These are phyloP conservation scores for Dictyophora rubrovolvata DNA, from an alignment of 768 basidiomycete species.

Conservation along the genomic window DNA sequence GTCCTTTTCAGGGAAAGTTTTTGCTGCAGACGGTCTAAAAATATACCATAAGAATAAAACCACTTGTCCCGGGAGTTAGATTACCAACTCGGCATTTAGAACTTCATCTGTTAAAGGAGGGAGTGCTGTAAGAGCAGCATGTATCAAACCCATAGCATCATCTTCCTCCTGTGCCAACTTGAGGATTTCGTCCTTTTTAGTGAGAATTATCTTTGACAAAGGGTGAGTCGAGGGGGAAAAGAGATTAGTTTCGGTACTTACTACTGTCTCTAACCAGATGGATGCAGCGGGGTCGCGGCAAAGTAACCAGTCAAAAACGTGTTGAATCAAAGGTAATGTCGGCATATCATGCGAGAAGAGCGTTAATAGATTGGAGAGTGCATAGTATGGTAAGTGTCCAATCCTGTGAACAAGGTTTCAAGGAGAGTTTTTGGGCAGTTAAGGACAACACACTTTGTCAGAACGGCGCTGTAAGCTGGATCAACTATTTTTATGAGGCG, in stretches of 20 bases:
- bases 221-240: not conserved
- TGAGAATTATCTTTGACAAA: conserved; percentile 51
- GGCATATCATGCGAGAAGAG: conserved; percentile 90
- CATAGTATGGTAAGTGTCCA: conserved; percentile 79
- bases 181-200: conserved; percentile 58
- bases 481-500: conserved; percentile 66
- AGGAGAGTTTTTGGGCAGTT: not conserved
- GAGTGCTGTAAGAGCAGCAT: conserved; percentile 58
- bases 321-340: conserved; percentile 79
- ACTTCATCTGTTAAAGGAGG: conserved; percentile 11
- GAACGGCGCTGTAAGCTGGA: conserved; percentile 51
- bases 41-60: not conserved
- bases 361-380: conserved; percentile 82
- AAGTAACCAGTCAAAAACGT: conserved; percentile 84
- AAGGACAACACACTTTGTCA: conserved; percentile 45
- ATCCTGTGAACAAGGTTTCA: conserved; percentile 30
- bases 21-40: not conserved
- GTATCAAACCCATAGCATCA: conserved; percentile 60
- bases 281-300: conserved; percentile 70
- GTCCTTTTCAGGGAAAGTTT: conserved; percentile 44
- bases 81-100: not conserved
- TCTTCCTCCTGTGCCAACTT: conserved; percentile 58
- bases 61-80: not conserved
- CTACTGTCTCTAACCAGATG: conserved; percentile 77
- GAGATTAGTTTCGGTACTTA: conserved; percentile 20